Conservation (phyloP, 2,329 filamentous ascomycete species). For the Phialophora verrucosa region DNA sequence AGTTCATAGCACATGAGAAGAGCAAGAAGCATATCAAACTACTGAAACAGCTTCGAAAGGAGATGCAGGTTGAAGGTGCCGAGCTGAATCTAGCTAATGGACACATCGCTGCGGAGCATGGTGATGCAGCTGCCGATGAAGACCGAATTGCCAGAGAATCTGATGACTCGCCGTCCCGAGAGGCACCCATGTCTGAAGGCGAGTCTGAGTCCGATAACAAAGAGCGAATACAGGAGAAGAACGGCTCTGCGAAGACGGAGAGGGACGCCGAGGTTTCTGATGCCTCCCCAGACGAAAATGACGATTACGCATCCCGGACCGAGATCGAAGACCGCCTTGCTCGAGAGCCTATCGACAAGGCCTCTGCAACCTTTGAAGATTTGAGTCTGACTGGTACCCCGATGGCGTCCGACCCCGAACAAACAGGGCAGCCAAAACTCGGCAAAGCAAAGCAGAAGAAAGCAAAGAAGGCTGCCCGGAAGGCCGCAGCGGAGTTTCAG, state of each 20-base stretch:
- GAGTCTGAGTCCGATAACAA: slow-evolving; percentile 10
- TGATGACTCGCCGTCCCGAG: background rate
- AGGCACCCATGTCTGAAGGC: background rate
- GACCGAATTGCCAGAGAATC: slow-evolving; percentile 21
- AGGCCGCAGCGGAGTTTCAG: slow-evolving; percentile 57
- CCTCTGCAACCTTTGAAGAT: slow-evolving; percentile 36
- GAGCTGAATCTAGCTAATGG: slow-evolving; percentile 44
- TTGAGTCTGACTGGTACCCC: slow-evolving; percentile 31
- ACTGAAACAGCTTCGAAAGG: slow-evolving; percentile 75
- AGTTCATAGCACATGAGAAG: slow-evolving; percentile 88
- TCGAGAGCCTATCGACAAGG: slow-evolving; percentile 24
- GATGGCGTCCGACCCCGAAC: slow-evolving; percentile 35
- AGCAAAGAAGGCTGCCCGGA: slow-evolving; percentile 56
- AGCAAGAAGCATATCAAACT: slow-evolving; percentile 96
- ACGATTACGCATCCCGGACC: slow-evolving; percentile 52
- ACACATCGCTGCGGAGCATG: slow-evolving; percentile 6
- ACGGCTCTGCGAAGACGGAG: slow-evolving; percentile 14
- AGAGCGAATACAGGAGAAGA: slow-evolving; percentile 1
- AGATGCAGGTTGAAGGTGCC: slow-evolving; percentile 82
- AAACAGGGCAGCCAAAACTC: slow-evolving; percentile 44
- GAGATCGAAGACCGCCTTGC: slow-evolving; percentile 49
- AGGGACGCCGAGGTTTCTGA: slow-evolving; percentile 29
- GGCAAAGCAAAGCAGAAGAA: slow-evolving; percentile 62
- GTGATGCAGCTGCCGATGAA: slow-evolving; percentile 34
- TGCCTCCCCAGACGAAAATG: slow-evolving; percentile 48